Base-by-base conservation (phyloP, 2,329 filamentous ascomycete genomes). In the Davidsoniella eucalypti region DNA sequence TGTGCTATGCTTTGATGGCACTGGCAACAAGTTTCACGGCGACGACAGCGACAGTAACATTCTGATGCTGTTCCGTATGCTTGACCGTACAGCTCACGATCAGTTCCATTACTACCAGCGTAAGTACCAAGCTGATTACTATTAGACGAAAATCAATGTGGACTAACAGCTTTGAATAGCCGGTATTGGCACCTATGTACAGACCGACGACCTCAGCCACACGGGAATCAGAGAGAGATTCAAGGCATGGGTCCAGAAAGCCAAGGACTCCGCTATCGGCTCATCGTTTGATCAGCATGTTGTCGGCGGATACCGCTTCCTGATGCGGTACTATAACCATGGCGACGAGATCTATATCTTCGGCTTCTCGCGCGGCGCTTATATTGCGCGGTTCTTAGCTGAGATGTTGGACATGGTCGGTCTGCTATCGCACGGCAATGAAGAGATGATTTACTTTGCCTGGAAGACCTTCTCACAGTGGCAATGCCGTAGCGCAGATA, bases 391-490 rank as follows among this genome's bases (percentile, higher is more conserved):
- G 2, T 86, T 86, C 58, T 65, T 87, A 0, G 84, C 85, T 0
- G 84, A 92, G 59, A 90, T 90, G 85, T 71, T 92, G 5, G 84
- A 92, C 58, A 80, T 84, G 56, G 79, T 92, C 50, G 86, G 87
- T 1, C 69, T 93, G 0, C 69, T 93, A 12, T 82, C 80, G 10
- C 80, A 84, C 47, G 85, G 86, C 9, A 93, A 93, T 57, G 84
- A 93, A 59, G 86, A 92, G 57, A 82, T 92, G 78, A 78, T 86
- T 47, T 71, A 74, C 3, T 93, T 93, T 60, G 85, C 84, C 0
- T 92, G 85, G 84, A 87, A 84, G 61, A 80, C 82, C 0, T 87
- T 87, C 58, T 74, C 80, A 6, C 77, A 80, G 59, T 87, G 81
- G 80, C 80, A 85, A 58, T 72, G 71, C 41, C 73, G 80, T 6